Conservation (phyloP, 331 rosid genomes). For the Spiraea crenata region DNA sequence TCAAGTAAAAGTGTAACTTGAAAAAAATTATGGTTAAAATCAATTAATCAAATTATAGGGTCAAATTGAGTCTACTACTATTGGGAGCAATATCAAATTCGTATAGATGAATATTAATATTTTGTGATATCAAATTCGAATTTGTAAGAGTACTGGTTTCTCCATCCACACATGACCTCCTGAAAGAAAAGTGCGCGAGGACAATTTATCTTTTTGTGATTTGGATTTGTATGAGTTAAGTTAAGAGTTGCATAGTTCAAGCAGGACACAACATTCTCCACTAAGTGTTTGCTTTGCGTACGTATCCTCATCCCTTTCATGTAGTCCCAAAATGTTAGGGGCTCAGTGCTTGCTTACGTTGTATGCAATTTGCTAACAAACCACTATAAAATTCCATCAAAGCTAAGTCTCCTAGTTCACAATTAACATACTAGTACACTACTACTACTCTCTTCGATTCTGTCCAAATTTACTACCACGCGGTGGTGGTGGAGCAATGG, state of each 20-base stretch:
- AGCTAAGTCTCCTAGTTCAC: background rate
- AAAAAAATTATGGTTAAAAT: too few relatives aligned
- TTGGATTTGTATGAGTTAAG: too few relatives aligned
- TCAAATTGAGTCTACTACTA: too few relatives aligned
- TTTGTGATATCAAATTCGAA: too few relatives aligned
- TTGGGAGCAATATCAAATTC: too few relatives aligned
- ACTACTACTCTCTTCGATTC: background rate
- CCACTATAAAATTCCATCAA: background rate
- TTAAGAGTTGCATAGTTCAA: background rate
- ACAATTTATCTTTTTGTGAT: background rate
- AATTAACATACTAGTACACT: background rate
- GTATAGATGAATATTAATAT: too few relatives aligned
- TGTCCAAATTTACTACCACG: background rate
- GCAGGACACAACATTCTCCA: slow-evolving; percentile 3
- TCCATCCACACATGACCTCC: too few relatives aligned
- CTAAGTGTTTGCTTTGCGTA: background rate
- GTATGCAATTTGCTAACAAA: background rate
- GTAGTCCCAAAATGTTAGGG: background rate
- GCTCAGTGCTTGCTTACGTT: slow-evolving; percentile 8
- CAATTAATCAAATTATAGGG: too few relatives aligned
- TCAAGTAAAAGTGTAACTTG: too few relatives aligned
- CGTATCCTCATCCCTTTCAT: background rate
- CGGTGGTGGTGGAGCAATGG: slow-evolving; percentile 34
- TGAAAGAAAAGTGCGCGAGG: too few relatives aligned
- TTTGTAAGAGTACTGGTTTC: too few relatives aligned